A percentile compares a stretch with the other conserved stretches of the same genome.
phyloP scores from a whole-genome alignment of 768 basidiomycete species.

The Leccinum longicurvipes region DNA sequence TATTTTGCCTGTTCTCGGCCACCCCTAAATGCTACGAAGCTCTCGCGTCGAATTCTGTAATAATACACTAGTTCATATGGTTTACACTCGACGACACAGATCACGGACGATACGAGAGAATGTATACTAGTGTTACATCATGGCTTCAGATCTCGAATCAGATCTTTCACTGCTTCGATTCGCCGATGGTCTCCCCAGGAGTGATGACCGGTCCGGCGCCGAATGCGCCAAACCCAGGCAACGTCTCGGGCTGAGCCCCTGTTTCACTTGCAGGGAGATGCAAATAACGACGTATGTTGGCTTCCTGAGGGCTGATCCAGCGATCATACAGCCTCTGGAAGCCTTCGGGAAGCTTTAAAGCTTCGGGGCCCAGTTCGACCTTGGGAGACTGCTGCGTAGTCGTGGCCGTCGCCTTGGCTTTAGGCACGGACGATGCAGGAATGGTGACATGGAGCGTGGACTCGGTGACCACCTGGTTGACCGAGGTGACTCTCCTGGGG shows the following conservation, averaged over 20 bases:
- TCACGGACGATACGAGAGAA: not conserved
- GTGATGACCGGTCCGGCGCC: conserved; percentile 26
- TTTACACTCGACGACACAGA: not conserved
- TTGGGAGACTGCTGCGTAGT: conserved; percentile 10
- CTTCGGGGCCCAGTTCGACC: conserved; percentile 20
- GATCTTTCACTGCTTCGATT: conserved; percentile 2
- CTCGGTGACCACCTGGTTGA: conserved; percentile 36
- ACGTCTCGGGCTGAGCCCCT: conserved; percentile 17
- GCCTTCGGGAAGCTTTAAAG: conserved; percentile 5
- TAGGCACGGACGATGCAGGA: conserved; percentile 20
- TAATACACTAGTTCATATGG: not conserved
- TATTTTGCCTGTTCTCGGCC: not conserved
- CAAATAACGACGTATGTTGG: not conserved
- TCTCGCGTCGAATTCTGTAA: not conserved
- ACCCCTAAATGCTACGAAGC: not conserved
- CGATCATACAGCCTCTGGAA: conserved; percentile 19
- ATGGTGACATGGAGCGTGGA: conserved; percentile 21
- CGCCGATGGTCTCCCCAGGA: conserved; percentile 28
- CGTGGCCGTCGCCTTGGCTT: not conserved
- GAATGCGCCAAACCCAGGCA: conserved; percentile 29
- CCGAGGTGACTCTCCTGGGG: conserved; percentile 28
- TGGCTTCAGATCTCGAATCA: not conserved
- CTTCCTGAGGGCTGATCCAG: too few relatives aligned
- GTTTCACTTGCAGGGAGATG: conserved; percentile 19
- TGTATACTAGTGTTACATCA: not conserved